Evolutionary conservation across 2,329 filamentous ascomycete genomes (phyloP), one percentile per base, ranked within the genome.

Genomic region (Colletotrichum limetticola): DNA sequence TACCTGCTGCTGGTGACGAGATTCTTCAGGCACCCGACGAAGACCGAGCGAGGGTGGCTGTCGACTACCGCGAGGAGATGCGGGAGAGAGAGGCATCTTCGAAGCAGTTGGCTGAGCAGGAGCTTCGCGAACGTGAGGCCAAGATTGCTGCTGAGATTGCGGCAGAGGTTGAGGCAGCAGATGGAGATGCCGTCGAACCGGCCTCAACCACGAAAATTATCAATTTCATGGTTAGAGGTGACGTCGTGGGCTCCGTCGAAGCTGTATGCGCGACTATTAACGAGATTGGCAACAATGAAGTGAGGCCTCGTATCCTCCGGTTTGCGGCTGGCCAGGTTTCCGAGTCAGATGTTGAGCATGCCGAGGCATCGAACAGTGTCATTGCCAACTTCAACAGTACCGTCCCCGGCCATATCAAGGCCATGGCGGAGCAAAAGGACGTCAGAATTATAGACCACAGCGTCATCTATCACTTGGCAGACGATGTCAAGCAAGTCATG

Each of bases 241-340:
- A 99, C 78, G 97, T 98, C 22, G 94, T 93, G 74, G 97, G 97
- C 49, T 98, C 96, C 0, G 95, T 95, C 0, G 97, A 99, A 85
- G 97, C 97, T 2, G 93, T 98, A 3, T 87, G 92, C 73, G 92
- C 94, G 61, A 92, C 93, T 9, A 88, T 99, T 71, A 86, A 91
- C 74, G 91, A 92, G 72, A 87, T 98, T 75, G 95, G 95, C 75
- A 98, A 93, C 83, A 91, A 95, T 77, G 95, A 98, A 80, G 92
- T 98, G 52, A 90, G 87, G 37, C 90, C 95, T 16, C 90, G 91
- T 69, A 87, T 99, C 71, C 89, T 99, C 46, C 91, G 93, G 26
- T 92, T 93, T 4, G 91, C 89, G 2, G 93, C 97, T 1, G 97
- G 97, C 1, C 87, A 91, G 28, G 88, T 98, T 55, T 91, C 89